Base-by-base conservation (phyloP, 352 stramenopile species). In the Pythium plurisporium region DNA sequence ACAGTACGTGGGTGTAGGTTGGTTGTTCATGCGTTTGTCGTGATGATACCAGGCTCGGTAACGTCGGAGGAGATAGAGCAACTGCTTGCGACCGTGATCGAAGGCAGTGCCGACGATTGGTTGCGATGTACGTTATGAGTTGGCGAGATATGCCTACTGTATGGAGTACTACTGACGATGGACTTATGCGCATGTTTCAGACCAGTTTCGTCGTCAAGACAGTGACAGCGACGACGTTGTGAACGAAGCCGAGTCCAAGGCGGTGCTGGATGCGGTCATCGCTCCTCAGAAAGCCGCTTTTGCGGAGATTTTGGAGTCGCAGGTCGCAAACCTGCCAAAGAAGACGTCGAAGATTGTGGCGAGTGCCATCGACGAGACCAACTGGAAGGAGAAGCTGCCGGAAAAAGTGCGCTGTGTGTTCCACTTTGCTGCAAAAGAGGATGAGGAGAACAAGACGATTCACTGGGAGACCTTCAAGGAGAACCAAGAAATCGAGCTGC, bases 351-450 rank as follows among this genome's bases (percentile, higher is more conserved):
- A 87, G 45, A 36, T 74, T 12, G 64, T 90, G 36, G 54, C 58
- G 12, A 75, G 70, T 45, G 80, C 70, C 40, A 33, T 88, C 42
- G 66, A 48, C 7, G 80, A 88, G 61, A 74, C 79, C 41, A 71
- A 88, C 42, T 90, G 73, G 66, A 87, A 79, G 41, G 70, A 75
- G 23, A 88, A 90, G 65, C 72, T 90, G 26, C 72, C 77, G 4
- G 80, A 90, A 62, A 90, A 90, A 62, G 65, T 83, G 43, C 80
- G 80, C 48, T 90, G 80, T 55, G 70, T 87, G 23, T 90, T 82
- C 62, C 73, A 87, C 61, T 90, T 84, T 54, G 72, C 77, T 23
- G 67, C 79, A 47, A 87, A 86, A 44, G 53, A 80, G 42, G 73
- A 87, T 41, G 70, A 86, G 49, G 66, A 74, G 26, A 60, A 59